Evolutionary conservation across 768 basidiomycete genomes (phyloP), one percentile per base, ranked within the genome.

Genomic region (Boletus rufocinnamomeus): DNA sequence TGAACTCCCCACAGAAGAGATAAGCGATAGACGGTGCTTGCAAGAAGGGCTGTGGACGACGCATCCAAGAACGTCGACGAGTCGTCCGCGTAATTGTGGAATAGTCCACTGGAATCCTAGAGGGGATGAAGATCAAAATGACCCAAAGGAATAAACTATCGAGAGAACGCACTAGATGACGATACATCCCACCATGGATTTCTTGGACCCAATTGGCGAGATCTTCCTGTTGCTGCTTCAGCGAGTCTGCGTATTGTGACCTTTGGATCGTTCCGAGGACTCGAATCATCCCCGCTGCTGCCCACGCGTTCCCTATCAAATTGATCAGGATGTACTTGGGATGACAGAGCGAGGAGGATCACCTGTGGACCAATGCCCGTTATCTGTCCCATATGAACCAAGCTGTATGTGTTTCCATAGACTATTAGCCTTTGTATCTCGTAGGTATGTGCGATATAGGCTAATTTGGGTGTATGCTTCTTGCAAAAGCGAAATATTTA

Each of bases 291-390:
- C 94, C 93, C 19, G 85, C 88, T 0, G 91, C 91, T 0, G 89
- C 94, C 94, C 94, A 96, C 3, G 78, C 93, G 56, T 95, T 94
- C 0, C 93, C 93, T 89, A 50, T 25, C 13, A 11, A 6, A 8
- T 19, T 5, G 43, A 25, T 67, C 10, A 60, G 35, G 4, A 35
- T 19, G 23, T 2, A 41, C 7, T 13, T 6, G 6, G 3, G 38
- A 34, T 9, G 14, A 49, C n/a, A 14, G 19, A 13, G 16, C 2
- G 11, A 52, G n/a, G 16, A 45, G 11, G 1, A 16, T 50, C 48
- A 86, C 89, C 89, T 5, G 92, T 92, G 2, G 88, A 83, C 91
- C 91, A 95, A 65, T 89, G 86, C 0, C 91, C 90, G 5, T 74
- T 64, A 63, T 95, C 92, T 23, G 72, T 79, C 27, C 73, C 76